Evolutionary conservation across 352 stramenopile species (phyloP).

Genomic region (Thraustochytrium sp.): DNA sequence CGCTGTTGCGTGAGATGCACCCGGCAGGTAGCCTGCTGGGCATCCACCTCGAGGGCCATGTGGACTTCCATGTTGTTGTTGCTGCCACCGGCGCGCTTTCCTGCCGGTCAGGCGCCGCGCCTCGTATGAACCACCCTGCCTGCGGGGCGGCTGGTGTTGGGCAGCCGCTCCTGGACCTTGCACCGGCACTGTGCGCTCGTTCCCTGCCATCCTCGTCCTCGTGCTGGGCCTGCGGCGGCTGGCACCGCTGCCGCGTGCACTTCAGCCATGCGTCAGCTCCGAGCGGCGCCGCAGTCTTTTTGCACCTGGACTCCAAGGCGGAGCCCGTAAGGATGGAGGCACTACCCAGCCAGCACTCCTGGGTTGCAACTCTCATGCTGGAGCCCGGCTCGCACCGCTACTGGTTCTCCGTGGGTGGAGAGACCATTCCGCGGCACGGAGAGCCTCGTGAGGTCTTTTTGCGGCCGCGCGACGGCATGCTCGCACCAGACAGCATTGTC

Average conservation of each 20-base stretch:
- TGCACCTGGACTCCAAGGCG: background rate
- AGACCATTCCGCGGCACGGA: background rate
- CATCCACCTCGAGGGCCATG: background rate
- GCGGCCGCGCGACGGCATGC: background rate
- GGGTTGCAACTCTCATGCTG: background rate
- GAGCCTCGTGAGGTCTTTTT: background rate
- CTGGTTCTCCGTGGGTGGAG: background rate
- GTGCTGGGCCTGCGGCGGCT: background rate
- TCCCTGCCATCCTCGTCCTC: no score
- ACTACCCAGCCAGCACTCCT: background rate
- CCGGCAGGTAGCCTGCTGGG: background rate
- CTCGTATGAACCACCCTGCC: no score
- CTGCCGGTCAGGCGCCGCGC: no score
- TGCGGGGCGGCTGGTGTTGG: no score
- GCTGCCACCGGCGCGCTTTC: no score
- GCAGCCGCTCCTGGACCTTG: background rate
- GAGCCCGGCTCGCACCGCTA: background rate
- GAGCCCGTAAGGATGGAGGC: background rate
- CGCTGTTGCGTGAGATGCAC: background rate
- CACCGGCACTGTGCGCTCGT: background rate
- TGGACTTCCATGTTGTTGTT: background rate
- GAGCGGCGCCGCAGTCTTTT: background rate
- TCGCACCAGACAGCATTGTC: background rate
- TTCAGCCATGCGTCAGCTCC: background rate
- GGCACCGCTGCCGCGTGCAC: background rate